Evolutionary conservation across 768 basidiomycete species (phyloP).

Genomic region (Zangia roseola): DNA sequence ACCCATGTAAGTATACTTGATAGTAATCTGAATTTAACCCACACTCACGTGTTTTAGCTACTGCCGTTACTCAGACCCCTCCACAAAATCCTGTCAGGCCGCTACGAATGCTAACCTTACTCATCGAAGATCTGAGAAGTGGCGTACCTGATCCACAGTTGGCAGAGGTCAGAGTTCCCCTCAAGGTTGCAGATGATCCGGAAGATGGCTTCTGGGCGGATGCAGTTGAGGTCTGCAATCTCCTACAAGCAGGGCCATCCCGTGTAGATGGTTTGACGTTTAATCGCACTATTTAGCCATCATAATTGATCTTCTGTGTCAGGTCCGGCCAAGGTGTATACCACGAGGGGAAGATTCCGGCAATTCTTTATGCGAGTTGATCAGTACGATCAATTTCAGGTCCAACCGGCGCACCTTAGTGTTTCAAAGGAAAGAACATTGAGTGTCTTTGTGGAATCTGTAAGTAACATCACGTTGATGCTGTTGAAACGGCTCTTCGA

Average conservation of each 20-base stretch:
- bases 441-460: slow-evolving; percentile 57
- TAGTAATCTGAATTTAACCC: background rate
- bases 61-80: slow-evolving; percentile 9
- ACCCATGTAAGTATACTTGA: slow-evolving; percentile 31
- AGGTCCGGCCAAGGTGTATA: slow-evolving; percentile 72
- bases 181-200: slow-evolving; percentile 45
- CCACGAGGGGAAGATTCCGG: slow-evolving; percentile 63
- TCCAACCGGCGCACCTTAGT: slow-evolving; percentile 54
- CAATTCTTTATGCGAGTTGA: slow-evolving; percentile 67
- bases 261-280: slow-evolving; percentile 64
- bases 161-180: slow-evolving; percentile 63
- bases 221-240: slow-evolving; percentile 57
- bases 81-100: slow-evolving; percentile 17
- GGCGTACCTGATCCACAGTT: slow-evolving; percentile 55
- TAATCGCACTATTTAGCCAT: background rate
- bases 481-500: background rate
- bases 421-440: slow-evolving; percentile 55
- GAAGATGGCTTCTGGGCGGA: slow-evolving; percentile 71
- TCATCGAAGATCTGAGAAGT: slow-evolving; percentile 63
- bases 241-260: slow-evolving; percentile 59
- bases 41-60: slow-evolving; percentile 15
- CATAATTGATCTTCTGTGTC: slow-evolving; percentile 1
- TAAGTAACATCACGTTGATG: slow-evolving; percentile 29
- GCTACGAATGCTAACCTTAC: slow-evolving; percentile 59
- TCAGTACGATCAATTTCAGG: slow-evolving; percentile 48